Conservation (phyloP, 176 grass and related monocot species). For the Zizania latifolia region DNA sequence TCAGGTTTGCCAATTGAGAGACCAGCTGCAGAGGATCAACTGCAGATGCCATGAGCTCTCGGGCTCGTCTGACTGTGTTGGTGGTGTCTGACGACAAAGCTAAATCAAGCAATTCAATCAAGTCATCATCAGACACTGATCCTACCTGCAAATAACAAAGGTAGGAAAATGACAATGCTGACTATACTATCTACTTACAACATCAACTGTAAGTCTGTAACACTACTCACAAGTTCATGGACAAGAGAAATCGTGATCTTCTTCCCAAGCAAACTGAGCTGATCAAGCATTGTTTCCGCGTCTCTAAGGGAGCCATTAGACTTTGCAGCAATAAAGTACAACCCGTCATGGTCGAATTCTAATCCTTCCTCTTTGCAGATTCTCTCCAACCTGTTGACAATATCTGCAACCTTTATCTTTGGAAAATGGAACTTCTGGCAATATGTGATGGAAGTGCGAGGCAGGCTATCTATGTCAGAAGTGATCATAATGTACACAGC, state of each 20-base stretch:
- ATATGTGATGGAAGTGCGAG: slow-evolving; percentile 58
- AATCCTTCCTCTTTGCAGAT: slow-evolving; percentile 83
- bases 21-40: slow-evolving; percentile 95
- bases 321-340: slow-evolving; percentile 82
- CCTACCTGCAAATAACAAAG: slow-evolving; percentile 70
- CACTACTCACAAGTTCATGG: slow-evolving; percentile 85
- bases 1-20: slow-evolving; percentile 97
- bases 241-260: slow-evolving; percentile 89
- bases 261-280: slow-evolving; percentile 92
- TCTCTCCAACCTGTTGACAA: slow-evolving; percentile 65
- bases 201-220: slow-evolving; percentile 14
- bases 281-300: slow-evolving; percentile 94
- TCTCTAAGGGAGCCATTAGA: slow-evolving; percentile 92
- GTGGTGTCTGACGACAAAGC: slow-evolving; percentile 93
- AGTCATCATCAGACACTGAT: slow-evolving; percentile 88
- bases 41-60: slow-evolving; percentile 84
- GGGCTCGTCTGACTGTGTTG: slow-evolving; percentile 80
- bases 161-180: slow-evolving; percentile 21
- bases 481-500: slow-evolving; percentile 93
- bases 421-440: slow-evolving; percentile 98
- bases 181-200: neutral
- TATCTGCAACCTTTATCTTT: slow-evolving; percentile 79
- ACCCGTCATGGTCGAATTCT: slow-evolving; percentile 85
- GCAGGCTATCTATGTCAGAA: slow-evolving; percentile 62
- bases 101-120: slow-evolving; percentile 87